A percentile compares a stretch with the other conserved stretches of the same genome.
phyloP scores from a whole-genome alignment of 176 grass and related monocot species.

The Cocos nucifera region DNA sequence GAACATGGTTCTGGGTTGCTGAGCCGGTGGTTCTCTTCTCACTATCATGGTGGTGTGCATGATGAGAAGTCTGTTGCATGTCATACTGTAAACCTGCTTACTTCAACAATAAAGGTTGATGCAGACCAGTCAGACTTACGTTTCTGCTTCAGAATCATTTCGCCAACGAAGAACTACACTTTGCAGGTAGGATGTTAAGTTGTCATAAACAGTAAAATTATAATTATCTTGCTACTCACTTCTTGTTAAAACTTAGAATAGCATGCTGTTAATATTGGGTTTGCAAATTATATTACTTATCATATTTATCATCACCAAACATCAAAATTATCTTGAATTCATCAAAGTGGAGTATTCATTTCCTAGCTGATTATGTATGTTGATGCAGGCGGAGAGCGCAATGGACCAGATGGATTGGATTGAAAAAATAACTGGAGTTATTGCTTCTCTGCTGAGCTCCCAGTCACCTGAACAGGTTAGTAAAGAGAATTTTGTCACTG shows the following conservation, averaged over 20 bases:
- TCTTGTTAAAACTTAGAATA: too few relatives aligned
- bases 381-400: conserved; percentile 82
- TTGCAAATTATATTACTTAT: too few relatives aligned
- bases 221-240: too few relatives aligned
- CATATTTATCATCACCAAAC: too few relatives aligned
- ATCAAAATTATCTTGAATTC: too few relatives aligned
- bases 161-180: conserved; percentile 93
- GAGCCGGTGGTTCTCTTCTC: conserved; percentile 97
- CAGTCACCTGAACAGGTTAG: conserved; percentile 91
- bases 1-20: conserved; percentile 94
- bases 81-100: conserved; percentile 92
- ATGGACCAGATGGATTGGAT: conserved; percentile 99
- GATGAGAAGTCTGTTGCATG: conserved; percentile 96
- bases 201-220: too few relatives aligned
- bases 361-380: conserved; percentile 11
- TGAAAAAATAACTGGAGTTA: conserved; percentile 99
- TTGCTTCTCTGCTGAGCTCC: conserved; percentile 92
- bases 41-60: conserved; percentile 89
- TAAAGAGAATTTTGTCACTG: conserved; percentile 11
- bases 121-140: conserved; percentile 95
- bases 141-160: conserved; percentile 98
- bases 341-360: too few relatives aligned
- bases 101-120: conserved; percentile 96
- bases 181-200: conserved; percentile 50
- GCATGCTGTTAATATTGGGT: too few relatives aligned